A percentile compares a stretch with the other conserved stretches of the same genome.
phyloP scores from a whole-genome alignment of 345 rosid species.

The Populus alba region DNA sequence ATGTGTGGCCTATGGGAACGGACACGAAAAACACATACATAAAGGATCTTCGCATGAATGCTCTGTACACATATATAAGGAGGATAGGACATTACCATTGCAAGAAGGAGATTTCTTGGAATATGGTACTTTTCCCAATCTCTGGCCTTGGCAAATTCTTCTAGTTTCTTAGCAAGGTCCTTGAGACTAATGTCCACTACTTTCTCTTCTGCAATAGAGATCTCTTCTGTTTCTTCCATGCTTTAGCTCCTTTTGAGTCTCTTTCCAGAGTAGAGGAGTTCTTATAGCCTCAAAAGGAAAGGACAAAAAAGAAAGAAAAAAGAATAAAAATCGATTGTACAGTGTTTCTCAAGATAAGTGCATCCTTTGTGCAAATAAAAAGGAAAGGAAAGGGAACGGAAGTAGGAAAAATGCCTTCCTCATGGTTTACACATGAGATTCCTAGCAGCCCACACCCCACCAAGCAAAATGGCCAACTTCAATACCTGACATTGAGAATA shows the following conservation, averaged over 20 bases:
- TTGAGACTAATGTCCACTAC: slow-evolving; percentile 39
- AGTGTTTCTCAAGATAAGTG: neutral
- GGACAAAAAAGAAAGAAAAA: neutral
- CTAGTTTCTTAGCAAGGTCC: slow-evolving; percentile 41
- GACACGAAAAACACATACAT: neutral
- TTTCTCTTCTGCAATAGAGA: slow-evolving; percentile 14
- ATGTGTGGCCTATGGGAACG: neutral
- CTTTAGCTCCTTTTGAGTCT: neutral
- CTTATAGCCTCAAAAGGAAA: slow-evolving; percentile 13
- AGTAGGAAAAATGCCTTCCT: slow-evolving; percentile 17
- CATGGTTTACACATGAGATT: slow-evolving; percentile 28
- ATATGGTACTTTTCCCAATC: slow-evolving; percentile 47
- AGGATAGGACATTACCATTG: slow-evolving; percentile 33
- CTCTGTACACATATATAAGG: neutral
- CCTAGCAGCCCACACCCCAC: slow-evolving; percentile 32
- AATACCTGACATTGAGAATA: slow-evolving; percentile 22
- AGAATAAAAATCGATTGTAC: neutral
- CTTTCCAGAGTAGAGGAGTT: slow-evolving; percentile 2
- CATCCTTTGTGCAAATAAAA: neutral
- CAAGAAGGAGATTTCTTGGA: slow-evolving; percentile 54
- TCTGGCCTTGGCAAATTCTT: slow-evolving; percentile 46
- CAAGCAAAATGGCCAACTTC: slow-evolving; percentile 29
- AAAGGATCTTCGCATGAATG: neutral
- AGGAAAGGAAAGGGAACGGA: slow-evolving; percentile 3
- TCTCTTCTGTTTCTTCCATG: slow-evolving; percentile 28